Evolutionary conservation across 2,329 filamentous ascomycete genomes (phyloP).

Genomic region (Hypoxylon sp.): DNA sequence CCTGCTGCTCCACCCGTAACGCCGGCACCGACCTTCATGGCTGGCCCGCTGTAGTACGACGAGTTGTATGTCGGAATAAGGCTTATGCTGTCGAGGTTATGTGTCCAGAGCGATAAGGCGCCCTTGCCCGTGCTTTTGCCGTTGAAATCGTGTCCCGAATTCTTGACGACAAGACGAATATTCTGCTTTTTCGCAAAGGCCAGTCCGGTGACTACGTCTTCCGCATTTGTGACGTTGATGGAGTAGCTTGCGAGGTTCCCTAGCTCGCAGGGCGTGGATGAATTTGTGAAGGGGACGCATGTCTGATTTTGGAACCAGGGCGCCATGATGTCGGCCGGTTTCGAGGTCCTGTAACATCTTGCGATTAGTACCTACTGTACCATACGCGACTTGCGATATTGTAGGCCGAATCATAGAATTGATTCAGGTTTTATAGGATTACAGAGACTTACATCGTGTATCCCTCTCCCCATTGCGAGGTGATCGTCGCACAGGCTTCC

Average conservation of each 20-base stretch:
- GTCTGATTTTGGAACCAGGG: no score
- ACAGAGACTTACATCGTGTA: no score
- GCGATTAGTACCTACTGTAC: no score
- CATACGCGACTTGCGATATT: no score
- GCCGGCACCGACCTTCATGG: constrained; percentile 52
- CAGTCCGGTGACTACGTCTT: constrained; percentile 39
- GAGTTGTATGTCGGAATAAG: constrained; percentile 45
- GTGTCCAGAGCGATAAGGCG: constrained; percentile 42
- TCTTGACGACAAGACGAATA: constrained; percentile 56
- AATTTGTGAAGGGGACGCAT: neutral
- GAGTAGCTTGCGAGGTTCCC: constrained; percentile 52
- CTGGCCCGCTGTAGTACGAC: constrained; percentile 48
- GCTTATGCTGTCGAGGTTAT: constrained; percentile 36
- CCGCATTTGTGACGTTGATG: constrained; percentile 39
- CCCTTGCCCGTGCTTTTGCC: constrained; percentile 39
- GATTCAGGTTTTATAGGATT: no score
- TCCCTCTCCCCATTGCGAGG: no score
- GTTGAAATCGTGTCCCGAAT: constrained; percentile 57
- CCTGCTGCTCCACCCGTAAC: constrained; percentile 15
- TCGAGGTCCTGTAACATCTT: no score
- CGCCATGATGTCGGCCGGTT: no score
- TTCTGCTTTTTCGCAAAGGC: constrained; percentile 52
- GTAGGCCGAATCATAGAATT: no score
- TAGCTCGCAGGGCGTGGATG: constrained; percentile 32
- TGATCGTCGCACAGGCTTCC: no score